Conservation (phyloP, 257 asterid genomes). For the Coffea eugenioides region DNA sequence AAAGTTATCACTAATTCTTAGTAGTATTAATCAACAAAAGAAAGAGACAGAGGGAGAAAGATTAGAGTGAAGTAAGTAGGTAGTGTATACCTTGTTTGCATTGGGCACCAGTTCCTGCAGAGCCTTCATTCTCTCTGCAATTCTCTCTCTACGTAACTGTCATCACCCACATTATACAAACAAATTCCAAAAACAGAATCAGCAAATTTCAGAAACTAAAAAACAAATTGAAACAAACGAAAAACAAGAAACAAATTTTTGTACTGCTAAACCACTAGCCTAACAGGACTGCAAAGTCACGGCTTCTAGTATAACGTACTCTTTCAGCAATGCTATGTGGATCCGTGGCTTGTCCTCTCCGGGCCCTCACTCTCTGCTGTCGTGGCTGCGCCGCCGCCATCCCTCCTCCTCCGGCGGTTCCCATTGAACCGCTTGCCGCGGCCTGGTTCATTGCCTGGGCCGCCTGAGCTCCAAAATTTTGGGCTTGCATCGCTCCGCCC, state of each 20-base stretch:
- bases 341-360: constrained; percentile 98
- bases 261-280: neutral
- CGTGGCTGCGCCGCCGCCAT: constrained; percentile 61
- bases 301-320: constrained; percentile 44
- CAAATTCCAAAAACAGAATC: constrained; percentile 9
- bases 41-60: too few species aligned
- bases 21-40: too few species aligned
- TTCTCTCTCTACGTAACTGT: constrained; percentile 97
- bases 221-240: neutral
- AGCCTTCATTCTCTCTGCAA: constrained; percentile 95
- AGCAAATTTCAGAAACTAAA: constrained; percentile 25
- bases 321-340: constrained; percentile 99
- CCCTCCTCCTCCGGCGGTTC: constrained; percentile 34
- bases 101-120: constrained; percentile 93
- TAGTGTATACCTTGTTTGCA: constrained; percentile 65
- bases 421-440: constrained; percentile 61
- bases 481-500: constrained; percentile 36
- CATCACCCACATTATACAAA: constrained; percentile 27
- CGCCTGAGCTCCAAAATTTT: constrained; percentile 42
- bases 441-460: constrained; percentile 43
- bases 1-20: neutral
- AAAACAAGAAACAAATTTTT: neutral
- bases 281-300: neutral
- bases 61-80: too few species aligned
- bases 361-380: constrained; percentile 90